Evolutionary conservation across 768 basidiomycete species (phyloP).

Genomic region (Auricularia sp.): DNA sequence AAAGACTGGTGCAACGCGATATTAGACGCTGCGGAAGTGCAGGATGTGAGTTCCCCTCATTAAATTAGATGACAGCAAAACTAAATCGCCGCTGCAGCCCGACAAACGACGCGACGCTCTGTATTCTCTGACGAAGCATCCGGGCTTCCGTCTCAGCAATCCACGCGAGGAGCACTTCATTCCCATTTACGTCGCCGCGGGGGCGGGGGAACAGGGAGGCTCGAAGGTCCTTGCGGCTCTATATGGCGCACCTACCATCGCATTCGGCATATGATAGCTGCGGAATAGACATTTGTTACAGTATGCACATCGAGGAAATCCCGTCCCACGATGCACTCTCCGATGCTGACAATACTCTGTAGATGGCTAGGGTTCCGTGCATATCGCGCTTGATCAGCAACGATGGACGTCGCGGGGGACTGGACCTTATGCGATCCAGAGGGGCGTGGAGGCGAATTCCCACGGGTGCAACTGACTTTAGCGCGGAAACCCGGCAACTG

Average conservation of each 20-base stretch:
- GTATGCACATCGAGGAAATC: too few species aligned
- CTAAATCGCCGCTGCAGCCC: conserved; percentile 23
- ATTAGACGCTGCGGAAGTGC: conserved; percentile 38
- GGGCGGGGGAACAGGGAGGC: conserved; percentile 42
- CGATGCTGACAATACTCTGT: too few species aligned
- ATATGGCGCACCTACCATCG: conserved; percentile 13
- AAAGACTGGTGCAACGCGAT: conserved; percentile 53
- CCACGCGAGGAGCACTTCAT: conserved; percentile 76
- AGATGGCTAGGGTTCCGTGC: too few species aligned
- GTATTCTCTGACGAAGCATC: conserved; percentile 43
- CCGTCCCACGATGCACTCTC: too few species aligned
- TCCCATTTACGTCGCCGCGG: conserved; percentile 67
- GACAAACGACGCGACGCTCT: conserved; percentile 46
- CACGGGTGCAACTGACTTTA: too few species aligned
- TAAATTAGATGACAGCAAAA: conserved; percentile 1
- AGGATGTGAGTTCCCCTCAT: conserved; percentile 33
- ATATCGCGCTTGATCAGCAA: too few species aligned
- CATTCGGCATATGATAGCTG: conserved; percentile 9
- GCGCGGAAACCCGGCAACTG: too few species aligned
- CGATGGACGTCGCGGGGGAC: too few species aligned
- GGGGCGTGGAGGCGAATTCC: too few species aligned
- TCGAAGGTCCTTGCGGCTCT: conserved; percentile 9
- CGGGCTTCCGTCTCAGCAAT: conserved; percentile 55
- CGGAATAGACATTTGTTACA: too few species aligned
- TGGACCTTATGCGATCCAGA: too few species aligned